Evolutionary conservation across 2,329 filamentous ascomycete genomes (phyloP).

Genomic region (Nothophaeocryptopus gaeumannii): DNA sequence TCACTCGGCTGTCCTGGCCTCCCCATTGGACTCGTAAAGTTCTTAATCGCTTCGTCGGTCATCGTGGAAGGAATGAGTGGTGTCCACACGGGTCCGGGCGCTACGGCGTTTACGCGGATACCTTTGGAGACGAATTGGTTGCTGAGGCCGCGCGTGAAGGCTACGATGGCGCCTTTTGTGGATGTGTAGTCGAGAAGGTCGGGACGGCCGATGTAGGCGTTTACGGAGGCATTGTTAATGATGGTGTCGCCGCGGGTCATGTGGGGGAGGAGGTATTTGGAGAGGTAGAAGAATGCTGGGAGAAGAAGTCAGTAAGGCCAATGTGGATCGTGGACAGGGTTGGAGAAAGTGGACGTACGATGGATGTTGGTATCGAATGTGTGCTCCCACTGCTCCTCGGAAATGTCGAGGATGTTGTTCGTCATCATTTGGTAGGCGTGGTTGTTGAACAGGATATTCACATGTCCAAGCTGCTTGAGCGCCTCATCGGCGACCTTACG

Average conservation of each 20-base stretch:
- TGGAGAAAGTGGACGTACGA: constrained; percentile 25
- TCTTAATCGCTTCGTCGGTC: constrained; percentile 65
- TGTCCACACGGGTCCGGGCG: constrained; percentile 77
- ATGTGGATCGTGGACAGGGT: too few species aligned
- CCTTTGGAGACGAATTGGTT: constrained; percentile 71
- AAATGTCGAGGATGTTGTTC: constrained; percentile 66
- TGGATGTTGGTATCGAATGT: constrained; percentile 85
- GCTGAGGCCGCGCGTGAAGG: constrained; percentile 73
- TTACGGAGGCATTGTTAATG: constrained; percentile 83
- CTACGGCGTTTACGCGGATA: constrained; percentile 73
- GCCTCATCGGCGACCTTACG: constrained; percentile 66
- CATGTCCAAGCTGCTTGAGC: constrained; percentile 61
- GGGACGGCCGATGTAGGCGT: constrained; percentile 75
- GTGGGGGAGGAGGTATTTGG: constrained; percentile 73
- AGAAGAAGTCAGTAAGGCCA: background rate
- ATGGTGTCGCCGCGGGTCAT: constrained; percentile 73
- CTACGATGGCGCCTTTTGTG: constrained; percentile 73
- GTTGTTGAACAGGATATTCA: constrained; percentile 75
- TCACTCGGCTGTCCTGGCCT: constrained; percentile 76
- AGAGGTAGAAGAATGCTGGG: constrained; percentile 66
- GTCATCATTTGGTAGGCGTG: constrained; percentile 71
- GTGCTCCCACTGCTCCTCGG: constrained; percentile 75
- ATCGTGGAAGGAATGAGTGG: constrained; percentile 72
- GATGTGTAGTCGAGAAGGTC: constrained; percentile 81
- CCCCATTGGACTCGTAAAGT: constrained; percentile 72